Conservation (phyloP, 1,284 basidiomycete species). For the Fistulinella cinereoalba region DNA sequence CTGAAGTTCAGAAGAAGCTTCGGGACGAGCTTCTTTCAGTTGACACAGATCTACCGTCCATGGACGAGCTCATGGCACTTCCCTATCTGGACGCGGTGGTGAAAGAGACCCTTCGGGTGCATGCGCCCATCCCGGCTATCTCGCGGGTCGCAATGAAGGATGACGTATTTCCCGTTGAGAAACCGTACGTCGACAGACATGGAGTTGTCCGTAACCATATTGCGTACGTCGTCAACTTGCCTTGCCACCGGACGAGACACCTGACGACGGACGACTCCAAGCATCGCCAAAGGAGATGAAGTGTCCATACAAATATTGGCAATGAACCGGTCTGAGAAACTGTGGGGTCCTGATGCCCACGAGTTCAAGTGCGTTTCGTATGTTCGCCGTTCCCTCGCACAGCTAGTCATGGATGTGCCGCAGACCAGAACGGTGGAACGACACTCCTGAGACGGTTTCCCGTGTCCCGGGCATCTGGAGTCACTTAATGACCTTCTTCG, state of each 20-base stretch:
- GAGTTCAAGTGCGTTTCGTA: conserved; percentile 24
- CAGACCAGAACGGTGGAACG: conserved; percentile 59
- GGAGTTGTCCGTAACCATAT: conserved; percentile 36
- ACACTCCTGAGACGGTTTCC: conserved; percentile 42
- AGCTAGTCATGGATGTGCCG: conserved; percentile 1
- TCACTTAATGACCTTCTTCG: conserved; percentile 58
- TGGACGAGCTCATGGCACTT: conserved; percentile 57
- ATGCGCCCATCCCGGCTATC: conserved; percentile 57
- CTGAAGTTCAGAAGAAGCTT: conserved; percentile 60
- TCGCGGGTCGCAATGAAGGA: conserved; percentile 53
- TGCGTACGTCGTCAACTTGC: conserved; percentile 5
- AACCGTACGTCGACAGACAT: conserved; percentile 42
- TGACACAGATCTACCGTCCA: conserved; percentile 48
- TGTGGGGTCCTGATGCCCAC: conserved; percentile 50
- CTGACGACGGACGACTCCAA: conserved; percentile 9
- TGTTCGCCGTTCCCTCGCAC: neutral
- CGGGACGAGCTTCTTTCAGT: conserved; percentile 60
- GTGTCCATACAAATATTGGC: conserved; percentile 39
- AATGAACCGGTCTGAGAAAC: conserved; percentile 38
- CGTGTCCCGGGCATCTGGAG: conserved; percentile 58
- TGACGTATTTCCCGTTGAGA: conserved; percentile 54
- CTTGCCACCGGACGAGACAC: no score
- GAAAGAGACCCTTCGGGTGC: conserved; percentile 64
- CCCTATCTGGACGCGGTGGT: conserved; percentile 63
- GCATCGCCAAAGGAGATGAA: conserved; percentile 37